Evolutionary conservation across 1,284 basidiomycete species (phyloP).

Genomic region (Pseudozyma hubeiensis): DNA sequence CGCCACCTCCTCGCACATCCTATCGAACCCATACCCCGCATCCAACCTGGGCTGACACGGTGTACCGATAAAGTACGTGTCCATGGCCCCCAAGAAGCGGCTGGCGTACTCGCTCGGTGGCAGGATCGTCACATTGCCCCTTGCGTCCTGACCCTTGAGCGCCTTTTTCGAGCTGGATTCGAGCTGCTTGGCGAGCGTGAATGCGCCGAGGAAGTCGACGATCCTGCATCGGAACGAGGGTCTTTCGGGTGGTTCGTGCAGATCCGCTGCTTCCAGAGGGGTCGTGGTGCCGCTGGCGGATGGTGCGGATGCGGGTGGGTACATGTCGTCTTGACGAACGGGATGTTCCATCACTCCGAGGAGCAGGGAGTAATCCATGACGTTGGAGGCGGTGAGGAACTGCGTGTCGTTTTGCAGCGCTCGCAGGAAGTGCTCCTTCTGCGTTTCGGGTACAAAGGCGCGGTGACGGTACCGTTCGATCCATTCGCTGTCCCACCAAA

Average conservation of each 20-base stretch:
- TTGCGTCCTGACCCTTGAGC: slow-evolving; percentile 56
- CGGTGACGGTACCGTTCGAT: slow-evolving; percentile 44
- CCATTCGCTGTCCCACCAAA: slow-evolving; percentile 59
- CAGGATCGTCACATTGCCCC: slow-evolving; percentile 59
- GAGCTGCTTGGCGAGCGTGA: slow-evolving; percentile 61
- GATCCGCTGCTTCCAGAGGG: slow-evolving; percentile 5
- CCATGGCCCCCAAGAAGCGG: slow-evolving; percentile 53
- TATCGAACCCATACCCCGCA: slow-evolving; percentile 35
- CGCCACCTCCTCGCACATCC: slow-evolving; percentile 31
- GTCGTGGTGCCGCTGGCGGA: neutral
- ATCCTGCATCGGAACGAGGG: slow-evolving; percentile 54
- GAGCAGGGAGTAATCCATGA: slow-evolving; percentile 66
- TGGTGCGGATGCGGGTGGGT: slow-evolving; percentile 24
- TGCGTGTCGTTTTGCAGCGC: slow-evolving; percentile 59
- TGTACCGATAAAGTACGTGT: slow-evolving; percentile 55
- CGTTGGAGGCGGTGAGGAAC: slow-evolving; percentile 58
- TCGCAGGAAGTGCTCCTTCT: slow-evolving; percentile 51
- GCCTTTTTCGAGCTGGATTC: slow-evolving; percentile 61
- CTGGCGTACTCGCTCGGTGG: slow-evolving; percentile 61
- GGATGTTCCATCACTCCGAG: slow-evolving; percentile 55
- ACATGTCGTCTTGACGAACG: slow-evolving; percentile 37
- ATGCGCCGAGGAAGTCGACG: slow-evolving; percentile 63
- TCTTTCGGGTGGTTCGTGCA: slow-evolving; percentile 14
- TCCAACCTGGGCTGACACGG: slow-evolving; percentile 46
- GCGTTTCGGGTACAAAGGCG: slow-evolving; percentile 55